Percentiles rank a stretch among this genome's conserved stretches.
Evolutionary conservation across 2,329 filamentous ascomycete genomes (phyloP).

Genomic region (Colletotrichum truncatum): DNA sequence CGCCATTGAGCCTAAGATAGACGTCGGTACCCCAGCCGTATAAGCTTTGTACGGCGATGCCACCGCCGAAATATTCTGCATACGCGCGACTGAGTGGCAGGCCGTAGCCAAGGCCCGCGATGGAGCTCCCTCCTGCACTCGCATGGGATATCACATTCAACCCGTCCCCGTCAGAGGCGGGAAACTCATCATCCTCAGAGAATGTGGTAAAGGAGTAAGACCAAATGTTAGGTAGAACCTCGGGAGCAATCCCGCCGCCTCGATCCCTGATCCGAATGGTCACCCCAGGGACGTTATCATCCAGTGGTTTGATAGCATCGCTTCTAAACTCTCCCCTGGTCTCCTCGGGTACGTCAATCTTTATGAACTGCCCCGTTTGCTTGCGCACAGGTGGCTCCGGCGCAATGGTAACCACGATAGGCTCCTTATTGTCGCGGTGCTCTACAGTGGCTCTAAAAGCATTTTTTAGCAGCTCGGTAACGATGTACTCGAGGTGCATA

Average conservation of each 20-base stretch:
- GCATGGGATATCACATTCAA: constrained; percentile 79
- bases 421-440: constrained; percentile 78
- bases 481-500: constrained; percentile 96
- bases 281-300: constrained; percentile 80
- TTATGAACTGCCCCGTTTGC: constrained; percentile 36
- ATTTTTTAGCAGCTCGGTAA: constrained; percentile 96
- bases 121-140: constrained; percentile 79
- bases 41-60: constrained; percentile 92
- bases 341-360: constrained; percentile 45
- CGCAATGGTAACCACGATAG: constrained; percentile 92
- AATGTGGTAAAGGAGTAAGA: constrained; percentile 98
- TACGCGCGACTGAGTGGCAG: constrained; percentile 91
- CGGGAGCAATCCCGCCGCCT: constrained; percentile 90
- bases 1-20: constrained; percentile 71
- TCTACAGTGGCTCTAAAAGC: constrained; percentile 95
- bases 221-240: constrained; percentile 89
- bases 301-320: constrained; percentile 64
- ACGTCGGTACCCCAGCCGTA: constrained; percentile 90
- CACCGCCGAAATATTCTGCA: constrained; percentile 97
- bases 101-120: constrained; percentile 93
- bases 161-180: constrained; percentile 64
- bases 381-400: constrained; percentile 62
- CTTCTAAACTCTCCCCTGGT: constrained; percentile 51
- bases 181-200: constrained; percentile 64
- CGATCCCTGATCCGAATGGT: constrained; percentile 95